Conservation (phyloP, 1,284 basidiomycete genomes). For the Caloboletus firmus region DNA sequence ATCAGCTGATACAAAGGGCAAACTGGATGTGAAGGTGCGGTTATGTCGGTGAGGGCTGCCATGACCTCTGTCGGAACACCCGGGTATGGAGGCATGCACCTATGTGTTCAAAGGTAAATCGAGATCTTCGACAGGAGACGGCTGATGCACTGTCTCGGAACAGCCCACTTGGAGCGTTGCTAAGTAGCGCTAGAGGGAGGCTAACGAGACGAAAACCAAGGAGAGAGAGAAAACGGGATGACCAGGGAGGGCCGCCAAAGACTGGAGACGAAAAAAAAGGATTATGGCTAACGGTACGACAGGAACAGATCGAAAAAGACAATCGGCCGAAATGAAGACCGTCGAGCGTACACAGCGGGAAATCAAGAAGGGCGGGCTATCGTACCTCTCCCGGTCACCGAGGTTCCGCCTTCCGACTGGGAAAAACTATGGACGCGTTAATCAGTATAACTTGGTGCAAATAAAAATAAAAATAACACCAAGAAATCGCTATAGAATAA, state of each 20-base stretch:
- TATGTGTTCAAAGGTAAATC: background rate
- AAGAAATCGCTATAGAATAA: background rate
- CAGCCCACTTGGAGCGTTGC: background rate
- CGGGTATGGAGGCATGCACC: background rate
- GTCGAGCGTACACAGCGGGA: background rate
- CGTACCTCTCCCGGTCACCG: background rate
- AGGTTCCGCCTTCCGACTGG: background rate
- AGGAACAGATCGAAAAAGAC: background rate
- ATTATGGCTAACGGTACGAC: background rate
- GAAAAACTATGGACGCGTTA: background rate
- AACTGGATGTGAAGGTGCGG: too few relatives aligned
- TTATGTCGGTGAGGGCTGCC: background rate
- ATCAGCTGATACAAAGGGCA: background rate
- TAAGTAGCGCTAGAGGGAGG: background rate
- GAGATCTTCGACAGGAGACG: background rate
- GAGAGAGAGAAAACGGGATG: background rate
- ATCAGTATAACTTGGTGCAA: too few relatives aligned
- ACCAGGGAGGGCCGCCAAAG: too few relatives aligned
- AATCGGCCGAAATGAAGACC: background rate
- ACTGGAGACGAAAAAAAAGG: background rate
- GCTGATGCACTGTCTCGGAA: background rate
- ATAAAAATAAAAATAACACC: too few relatives aligned
- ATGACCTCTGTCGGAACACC: background rate
- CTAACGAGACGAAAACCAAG: background rate
- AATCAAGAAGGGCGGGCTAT: background rate